Conservation (phyloP, 495 filamentous ascomycete genomes). For the Lophium mytilinum region DNA sequence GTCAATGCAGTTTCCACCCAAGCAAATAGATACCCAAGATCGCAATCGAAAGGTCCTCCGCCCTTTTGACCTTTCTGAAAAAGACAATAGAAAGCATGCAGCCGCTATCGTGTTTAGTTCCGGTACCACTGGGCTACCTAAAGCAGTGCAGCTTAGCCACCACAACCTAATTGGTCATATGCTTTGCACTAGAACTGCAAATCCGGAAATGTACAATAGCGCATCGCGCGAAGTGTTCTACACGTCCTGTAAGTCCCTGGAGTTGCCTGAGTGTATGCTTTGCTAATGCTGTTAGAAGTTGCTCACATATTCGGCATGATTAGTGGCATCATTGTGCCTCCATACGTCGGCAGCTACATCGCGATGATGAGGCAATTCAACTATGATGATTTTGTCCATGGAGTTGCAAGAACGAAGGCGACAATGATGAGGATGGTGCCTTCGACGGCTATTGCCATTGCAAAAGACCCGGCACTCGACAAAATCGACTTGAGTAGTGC, state of each 20-base stretch:
- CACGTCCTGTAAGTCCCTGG: conserved; percentile 1
- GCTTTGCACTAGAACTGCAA: background rate
- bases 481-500: conserved; percentile 12
- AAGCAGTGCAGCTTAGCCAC: conserved; percentile 14
- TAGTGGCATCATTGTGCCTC: background rate
- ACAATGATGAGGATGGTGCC: conserved; percentile 4
- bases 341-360: background rate
- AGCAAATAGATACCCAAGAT: background rate
- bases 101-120: conserved; percentile 13
- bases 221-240: conserved; percentile 12
- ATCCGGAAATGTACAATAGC: conserved; percentile 7
- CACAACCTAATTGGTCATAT: conserved; percentile 14
- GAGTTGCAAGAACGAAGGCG: background rate
- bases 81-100: conserved; percentile 1
- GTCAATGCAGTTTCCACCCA: background rate
- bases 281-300: background rate
- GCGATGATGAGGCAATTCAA: background rate
- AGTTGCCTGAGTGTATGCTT: background rate
- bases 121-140: conserved; percentile 13
- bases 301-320: background rate
- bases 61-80: conserved; percentile 3
- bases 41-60: conserved; percentile 1
- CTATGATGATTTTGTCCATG: background rate
- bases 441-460: conserved; percentile 8
- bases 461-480: conserved; percentile 1